Evolutionary conservation across 2,329 filamentous ascomycete genomes (phyloP).

Genomic region (Alternaria sp.): DNA sequence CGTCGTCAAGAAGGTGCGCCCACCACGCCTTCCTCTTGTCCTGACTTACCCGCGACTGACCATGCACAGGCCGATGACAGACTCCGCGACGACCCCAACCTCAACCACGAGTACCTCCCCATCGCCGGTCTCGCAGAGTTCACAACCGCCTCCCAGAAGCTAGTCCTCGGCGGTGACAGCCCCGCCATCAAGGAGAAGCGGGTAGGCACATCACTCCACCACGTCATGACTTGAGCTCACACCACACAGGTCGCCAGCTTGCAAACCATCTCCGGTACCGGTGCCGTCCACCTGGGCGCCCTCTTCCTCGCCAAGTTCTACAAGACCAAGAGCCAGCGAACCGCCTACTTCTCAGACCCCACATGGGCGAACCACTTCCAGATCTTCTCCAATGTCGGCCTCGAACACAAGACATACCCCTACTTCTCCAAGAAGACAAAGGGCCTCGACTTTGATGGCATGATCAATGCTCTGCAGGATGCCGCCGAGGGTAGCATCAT

Average conservation of each 20-base stretch:
- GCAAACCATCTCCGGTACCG: conserved; percentile 97
- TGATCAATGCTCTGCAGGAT: conserved; percentile 72
- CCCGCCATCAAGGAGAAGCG: conserved; percentile 86
- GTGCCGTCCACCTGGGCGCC: conserved; percentile 90
- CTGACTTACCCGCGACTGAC: neutral
- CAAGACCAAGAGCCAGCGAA: conserved; percentile 68
- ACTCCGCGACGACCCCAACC: conserved; percentile 83
- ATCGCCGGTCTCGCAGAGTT: conserved; percentile 89
- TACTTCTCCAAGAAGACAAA: conserved; percentile 92
- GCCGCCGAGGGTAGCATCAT: conserved; percentile 85
- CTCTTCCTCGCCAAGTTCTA: conserved; percentile 96
- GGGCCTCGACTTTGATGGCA: conserved; percentile 90
- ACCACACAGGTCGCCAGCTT: conserved; percentile 69
- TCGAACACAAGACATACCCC: conserved; percentile 83
- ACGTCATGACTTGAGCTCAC: conserved; percentile 39
- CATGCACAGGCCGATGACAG: conserved; percentile 82
- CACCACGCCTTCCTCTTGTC: neutral
- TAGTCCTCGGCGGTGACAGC: conserved; percentile 82
- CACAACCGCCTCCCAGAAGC: conserved; percentile 87
- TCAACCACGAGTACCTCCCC: conserved; percentile 98
- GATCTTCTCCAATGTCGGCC: conserved; percentile 90
- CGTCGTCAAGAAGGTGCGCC: conserved; percentile 88
- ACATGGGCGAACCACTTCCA: conserved; percentile 99
- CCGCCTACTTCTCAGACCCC: conserved; percentile 90
- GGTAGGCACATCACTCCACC: conserved; percentile 52